Conservation (phyloP, 1,284 basidiomycete genomes). For the Cryptococcus neoformans region DNA sequence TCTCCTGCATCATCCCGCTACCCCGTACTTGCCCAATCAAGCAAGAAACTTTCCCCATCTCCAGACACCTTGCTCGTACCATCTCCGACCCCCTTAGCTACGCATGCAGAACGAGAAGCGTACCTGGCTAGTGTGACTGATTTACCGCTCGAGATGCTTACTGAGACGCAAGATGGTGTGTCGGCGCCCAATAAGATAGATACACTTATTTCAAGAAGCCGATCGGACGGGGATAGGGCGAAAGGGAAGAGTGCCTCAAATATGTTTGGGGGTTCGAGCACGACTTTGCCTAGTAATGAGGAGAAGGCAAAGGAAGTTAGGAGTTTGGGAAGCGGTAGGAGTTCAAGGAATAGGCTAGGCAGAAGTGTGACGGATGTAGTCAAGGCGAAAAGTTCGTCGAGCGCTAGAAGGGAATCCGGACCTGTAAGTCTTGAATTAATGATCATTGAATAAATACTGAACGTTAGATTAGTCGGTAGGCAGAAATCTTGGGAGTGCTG, state of each 20-base stretch:
- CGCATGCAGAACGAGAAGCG: conserved; percentile 28
- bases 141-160: conserved; percentile 37
- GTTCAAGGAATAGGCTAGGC: neutral
- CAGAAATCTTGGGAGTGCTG: neutral
- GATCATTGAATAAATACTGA: too few species aligned
- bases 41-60: neutral
- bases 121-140: conserved; percentile 32
- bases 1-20: neutral
- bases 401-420: too few species aligned
- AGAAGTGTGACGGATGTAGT: neutral
- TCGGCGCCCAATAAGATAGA: conserved; percentile 1
- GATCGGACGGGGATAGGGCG: neutral
- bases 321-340: neutral
- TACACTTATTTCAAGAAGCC: conserved; percentile 1
- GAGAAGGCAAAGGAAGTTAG: neutral
- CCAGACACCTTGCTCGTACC: conserved; percentile 11
- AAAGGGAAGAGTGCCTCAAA: neutral
- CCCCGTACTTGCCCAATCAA: neutral
- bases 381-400: too few species aligned
- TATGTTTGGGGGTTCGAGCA: conserved; percentile 2
- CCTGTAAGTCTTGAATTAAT: too few species aligned
- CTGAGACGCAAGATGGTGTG: conserved; percentile 8
- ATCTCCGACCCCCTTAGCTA: conserved; percentile 9
- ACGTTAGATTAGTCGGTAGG: neutral
- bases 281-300: neutral